Evolutionary conservation across 2,329 filamentous ascomycete genomes (phyloP).

Genomic region (Cladosporium sp.): DNA sequence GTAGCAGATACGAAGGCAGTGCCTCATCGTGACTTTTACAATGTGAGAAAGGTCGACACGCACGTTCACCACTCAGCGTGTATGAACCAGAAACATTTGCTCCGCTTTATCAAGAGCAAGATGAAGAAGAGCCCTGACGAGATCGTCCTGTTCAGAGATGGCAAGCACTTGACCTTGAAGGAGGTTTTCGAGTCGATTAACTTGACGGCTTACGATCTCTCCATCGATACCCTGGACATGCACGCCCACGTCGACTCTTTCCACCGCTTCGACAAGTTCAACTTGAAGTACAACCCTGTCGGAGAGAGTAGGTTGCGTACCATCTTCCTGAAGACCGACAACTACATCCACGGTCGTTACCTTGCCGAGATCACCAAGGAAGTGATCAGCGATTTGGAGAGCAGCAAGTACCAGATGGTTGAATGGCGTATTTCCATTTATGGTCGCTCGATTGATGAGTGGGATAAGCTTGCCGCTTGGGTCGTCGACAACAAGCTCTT

Average conservation of each 20-base stretch:
- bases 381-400: conserved; percentile 93
- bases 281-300: conserved; percentile 96
- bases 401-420: conserved; percentile 99
- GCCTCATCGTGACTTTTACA: conserved; percentile 97
- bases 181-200: conserved; percentile 98
- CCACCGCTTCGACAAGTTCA: conserved; percentile 99
- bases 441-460: conserved; percentile 83
- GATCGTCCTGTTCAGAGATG: conserved; percentile 85
- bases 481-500: conserved; percentile 97
- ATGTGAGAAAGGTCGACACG: conserved; percentile 96
- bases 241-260: conserved; percentile 98
- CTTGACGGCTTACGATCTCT: conserved; percentile 91
- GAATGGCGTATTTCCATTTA: conserved; percentile 99
- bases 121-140: conserved; percentile 98
- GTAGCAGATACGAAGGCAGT: conserved; percentile 97
- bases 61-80: conserved; percentile 98
- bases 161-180: conserved; percentile 79
- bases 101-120: conserved; percentile 99
- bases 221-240: conserved; percentile 98
- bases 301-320: conserved; percentile 91
- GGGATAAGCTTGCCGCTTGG: conserved; percentile 97
- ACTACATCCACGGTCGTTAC: conserved; percentile 92
- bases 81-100: conserved; percentile 98
- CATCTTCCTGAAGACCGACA: conserved; percentile 99
- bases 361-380: conserved; percentile 97